Conservation (phyloP, 805 yeast species). For the Schwanniomyces pseudopolymorphus region DNA sequence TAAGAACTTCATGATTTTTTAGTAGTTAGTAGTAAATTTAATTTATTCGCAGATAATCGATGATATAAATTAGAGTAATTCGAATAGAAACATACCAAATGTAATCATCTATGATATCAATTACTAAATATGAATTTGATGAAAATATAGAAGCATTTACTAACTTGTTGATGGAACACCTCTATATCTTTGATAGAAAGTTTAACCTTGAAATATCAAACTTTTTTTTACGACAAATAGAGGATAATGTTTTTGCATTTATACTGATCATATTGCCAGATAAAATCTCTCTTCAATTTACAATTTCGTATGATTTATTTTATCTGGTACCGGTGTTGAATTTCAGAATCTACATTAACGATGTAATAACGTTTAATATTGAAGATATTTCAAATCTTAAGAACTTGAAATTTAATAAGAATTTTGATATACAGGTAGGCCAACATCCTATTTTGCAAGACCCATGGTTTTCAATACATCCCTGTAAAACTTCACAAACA, state of each 20-base stretch:
- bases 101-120: slow-evolving; percentile 1
- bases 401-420: not conserved
- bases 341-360: slow-evolving; percentile 10
- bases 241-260: slow-evolving; percentile 5
- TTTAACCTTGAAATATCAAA: not conserved
- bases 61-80: not conserved
- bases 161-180: slow-evolving; percentile 9
- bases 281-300: slow-evolving; percentile 17
- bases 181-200: not conserved
- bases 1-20: not conserved
- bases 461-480: slow-evolving; percentile 27
- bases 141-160: slow-evolving; percentile 13
- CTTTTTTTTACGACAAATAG: not conserved
- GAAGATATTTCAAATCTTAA: not conserved
- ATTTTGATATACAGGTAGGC: slow-evolving; percentile 1
- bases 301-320: slow-evolving; percentile 27
- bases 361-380: not conserved
- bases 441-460: slow-evolving; percentile 14
- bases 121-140: slow-evolving; percentile 13
- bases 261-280: not conserved
- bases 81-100: not conserved
- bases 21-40: too few species aligned
- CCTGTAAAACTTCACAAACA: slow-evolving; percentile 25
- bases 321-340: slow-evolving; percentile 31
- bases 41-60: not conserved